Evolutionary conservation across 108 stramenopile species (phyloP).

Genomic region (Fragilaria crotonensis): DNA sequence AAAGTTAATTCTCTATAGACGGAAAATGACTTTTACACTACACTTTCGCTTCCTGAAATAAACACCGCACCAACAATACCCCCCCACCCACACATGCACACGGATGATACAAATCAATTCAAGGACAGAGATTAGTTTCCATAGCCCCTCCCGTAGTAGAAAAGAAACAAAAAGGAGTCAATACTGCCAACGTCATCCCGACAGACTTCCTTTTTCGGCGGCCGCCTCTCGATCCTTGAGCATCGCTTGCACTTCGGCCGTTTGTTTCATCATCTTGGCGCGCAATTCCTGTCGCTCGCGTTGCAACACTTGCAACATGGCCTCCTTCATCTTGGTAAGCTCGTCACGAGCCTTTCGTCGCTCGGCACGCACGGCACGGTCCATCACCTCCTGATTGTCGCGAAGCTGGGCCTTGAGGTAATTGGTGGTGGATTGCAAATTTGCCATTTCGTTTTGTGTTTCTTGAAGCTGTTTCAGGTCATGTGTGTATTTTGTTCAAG

Average conservation of each 20-base stretch:
- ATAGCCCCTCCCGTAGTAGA: no score
- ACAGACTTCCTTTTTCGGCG: no score
- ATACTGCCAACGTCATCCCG: no score
- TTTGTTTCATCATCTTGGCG: slow-evolving; percentile 12
- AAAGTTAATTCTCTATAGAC: no score
- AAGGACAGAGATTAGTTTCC: no score
- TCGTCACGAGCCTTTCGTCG: slow-evolving; percentile 15
- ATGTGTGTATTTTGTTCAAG: no score
- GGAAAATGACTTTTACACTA: no score
- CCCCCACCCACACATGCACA: no score
- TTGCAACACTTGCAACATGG: slow-evolving; percentile 15
- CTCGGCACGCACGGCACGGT: slow-evolving; percentile 6
- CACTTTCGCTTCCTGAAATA: no score
- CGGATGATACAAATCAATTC: no score
- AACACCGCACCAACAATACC: no score
- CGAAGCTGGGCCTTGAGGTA: slow-evolving; percentile 17
- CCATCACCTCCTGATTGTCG: slow-evolving; percentile 20
- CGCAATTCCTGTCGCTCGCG: slow-evolving; percentile 16
- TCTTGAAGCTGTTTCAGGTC: slow-evolving; percentile 17
- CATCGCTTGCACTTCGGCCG: slow-evolving; percentile 9
- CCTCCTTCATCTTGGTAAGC: slow-evolving; percentile 17
- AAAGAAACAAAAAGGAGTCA: no score
- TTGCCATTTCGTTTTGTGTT: slow-evolving; percentile 12
- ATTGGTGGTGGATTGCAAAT: slow-evolving; percentile 5
- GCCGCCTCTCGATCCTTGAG: neutral